These are phyloP conservation scores for Curvularia sp. DNA, from an alignment of 2,329 filamentous ascomycete genomes.

Conservation along the genomic window DNA sequence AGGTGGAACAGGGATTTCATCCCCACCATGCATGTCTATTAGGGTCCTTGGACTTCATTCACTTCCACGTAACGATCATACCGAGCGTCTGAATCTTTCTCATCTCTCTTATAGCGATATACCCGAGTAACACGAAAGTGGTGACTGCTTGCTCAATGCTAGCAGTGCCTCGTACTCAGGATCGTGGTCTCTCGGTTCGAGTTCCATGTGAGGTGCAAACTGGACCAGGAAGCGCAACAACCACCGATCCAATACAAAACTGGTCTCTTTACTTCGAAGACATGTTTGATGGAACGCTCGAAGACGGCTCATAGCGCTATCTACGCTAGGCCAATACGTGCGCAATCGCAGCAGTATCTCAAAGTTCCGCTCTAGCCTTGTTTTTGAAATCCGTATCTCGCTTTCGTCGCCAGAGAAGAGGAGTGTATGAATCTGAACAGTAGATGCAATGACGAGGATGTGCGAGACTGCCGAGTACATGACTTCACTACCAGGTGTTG, in stretches of 20 bases:
- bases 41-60: too few species aligned
- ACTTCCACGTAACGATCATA: background rate
- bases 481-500: conserved; percentile 30
- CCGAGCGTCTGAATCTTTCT: background rate
- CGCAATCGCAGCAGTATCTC: conserved; percentile 31
- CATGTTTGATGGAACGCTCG: conserved; percentile 37
- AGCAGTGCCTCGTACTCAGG: conserved; percentile 34
- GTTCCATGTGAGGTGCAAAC: conserved; percentile 37
- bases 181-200: conserved; percentile 36
- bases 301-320: conserved; percentile 35
- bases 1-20: background rate
- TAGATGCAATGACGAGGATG: conserved; percentile 34
- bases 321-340: conserved; percentile 34
- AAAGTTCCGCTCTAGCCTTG: conserved; percentile 35
- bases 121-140: conserved; percentile 31
- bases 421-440: conserved; percentile 33
- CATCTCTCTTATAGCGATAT: conserved; percentile 15
- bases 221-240: conserved; percentile 35
- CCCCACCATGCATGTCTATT: background rate
- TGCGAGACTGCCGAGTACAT: conserved; percentile 35
- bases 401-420: conserved; percentile 32
- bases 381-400: conserved; percentile 31
- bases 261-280: conserved; percentile 35
- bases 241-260: conserved; percentile 36
- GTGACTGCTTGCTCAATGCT: conserved; percentile 34